Percentiles rank a stretch among this genome's conserved stretches.
Evolutionary conservation across 139 green algal genomes (phyloP).

Genomic region (Chlamydomonas sp.): DNA sequence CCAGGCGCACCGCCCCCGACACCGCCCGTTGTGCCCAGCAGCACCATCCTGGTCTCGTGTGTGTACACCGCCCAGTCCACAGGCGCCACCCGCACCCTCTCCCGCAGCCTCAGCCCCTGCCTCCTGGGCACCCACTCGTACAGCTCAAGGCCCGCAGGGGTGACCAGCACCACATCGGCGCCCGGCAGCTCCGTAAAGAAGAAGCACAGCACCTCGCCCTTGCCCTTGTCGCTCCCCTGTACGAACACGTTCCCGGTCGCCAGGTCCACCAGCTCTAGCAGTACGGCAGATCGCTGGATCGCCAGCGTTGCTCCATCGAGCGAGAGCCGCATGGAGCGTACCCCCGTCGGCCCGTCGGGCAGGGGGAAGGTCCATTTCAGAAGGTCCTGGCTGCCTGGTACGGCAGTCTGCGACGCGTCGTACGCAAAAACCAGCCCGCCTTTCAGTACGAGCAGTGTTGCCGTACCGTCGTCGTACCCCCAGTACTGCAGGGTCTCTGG

Average conservation of each 20-base stretch:
- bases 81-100: constrained; percentile 2
- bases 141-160: constrained; percentile 52
- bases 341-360: constrained; percentile 28
- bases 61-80: constrained; percentile 51
- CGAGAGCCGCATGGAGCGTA: constrained; percentile 36
- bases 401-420: constrained; percentile 32
- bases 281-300: constrained; percentile 43
- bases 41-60: constrained; percentile 67
- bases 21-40: constrained; percentile 52
- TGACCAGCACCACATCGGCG: constrained; percentile 64
- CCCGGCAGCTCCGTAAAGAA: constrained; percentile 65
- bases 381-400: constrained; percentile 44
- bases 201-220: constrained; percentile 50
- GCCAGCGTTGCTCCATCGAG: constrained; percentile 60
- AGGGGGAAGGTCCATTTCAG: constrained; percentile 67
- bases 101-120: constrained; percentile 15
- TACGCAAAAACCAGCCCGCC: constrained; percentile 61
- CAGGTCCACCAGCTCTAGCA: constrained; percentile 58
- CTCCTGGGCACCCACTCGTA: constrained; percentile 38
- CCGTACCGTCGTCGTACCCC: constrained; percentile 64
- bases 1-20: neutral
- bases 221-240: constrained; percentile 40
- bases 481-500: constrained; percentile 62
- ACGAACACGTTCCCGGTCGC: constrained; percentile 50
- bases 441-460: constrained; percentile 63